These are phyloP conservation scores for Morella rubra DNA, from an alignment of 306 rosid genomes.

Conservation along the genomic window DNA sequence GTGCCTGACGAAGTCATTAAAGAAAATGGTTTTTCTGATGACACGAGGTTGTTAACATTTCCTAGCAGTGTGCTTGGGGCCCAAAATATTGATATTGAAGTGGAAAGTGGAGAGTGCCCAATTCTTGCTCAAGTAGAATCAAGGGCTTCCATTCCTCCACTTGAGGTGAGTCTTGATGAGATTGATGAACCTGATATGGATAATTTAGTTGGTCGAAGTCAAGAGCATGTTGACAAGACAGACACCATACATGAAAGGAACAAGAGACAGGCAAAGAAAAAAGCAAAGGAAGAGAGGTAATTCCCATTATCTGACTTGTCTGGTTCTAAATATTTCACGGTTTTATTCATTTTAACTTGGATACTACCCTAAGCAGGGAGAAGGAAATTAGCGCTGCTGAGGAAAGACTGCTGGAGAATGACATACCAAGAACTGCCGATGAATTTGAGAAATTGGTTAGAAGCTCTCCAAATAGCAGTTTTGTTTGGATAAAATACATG, in stretches of 20 bases:
- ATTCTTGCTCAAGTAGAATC: conserved; percentile 60
- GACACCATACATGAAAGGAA: conserved; percentile 46
- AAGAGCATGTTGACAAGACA: conserved; percentile 42
- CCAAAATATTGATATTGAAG: conserved; percentile 41
- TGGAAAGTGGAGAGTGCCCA: conserved; percentile 36
- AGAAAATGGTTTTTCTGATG: conserved; percentile 27
- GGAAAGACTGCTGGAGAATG: conserved; percentile 79
- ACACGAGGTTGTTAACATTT: conserved; percentile 24
- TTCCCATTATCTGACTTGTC: conserved; percentile 19
- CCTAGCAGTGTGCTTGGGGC: conserved; percentile 31
- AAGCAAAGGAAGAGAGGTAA: conserved; percentile 72
- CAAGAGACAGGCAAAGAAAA: conserved; percentile 60
- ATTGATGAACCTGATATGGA: conserved; percentile 38
- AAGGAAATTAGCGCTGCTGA: conserved; percentile 70
- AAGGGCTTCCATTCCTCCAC: conserved; percentile 78
- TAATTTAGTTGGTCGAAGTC: conserved; percentile 30
- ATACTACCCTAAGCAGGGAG: conserved; percentile 54
- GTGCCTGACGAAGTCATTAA: conserved; percentile 38
- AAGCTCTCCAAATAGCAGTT: conserved; percentile 90
- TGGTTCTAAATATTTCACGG: conserved; percentile 8
- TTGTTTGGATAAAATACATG: conserved; percentile 86
- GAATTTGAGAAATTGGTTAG: conserved; percentile 90
- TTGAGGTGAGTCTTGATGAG: conserved; percentile 84
- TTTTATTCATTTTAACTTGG: neutral
- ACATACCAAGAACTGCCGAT: conserved; percentile 79